Base-by-base conservation (phyloP, 2,329 filamentous ascomycete genomes). In the Venturia nashicola region DNA sequence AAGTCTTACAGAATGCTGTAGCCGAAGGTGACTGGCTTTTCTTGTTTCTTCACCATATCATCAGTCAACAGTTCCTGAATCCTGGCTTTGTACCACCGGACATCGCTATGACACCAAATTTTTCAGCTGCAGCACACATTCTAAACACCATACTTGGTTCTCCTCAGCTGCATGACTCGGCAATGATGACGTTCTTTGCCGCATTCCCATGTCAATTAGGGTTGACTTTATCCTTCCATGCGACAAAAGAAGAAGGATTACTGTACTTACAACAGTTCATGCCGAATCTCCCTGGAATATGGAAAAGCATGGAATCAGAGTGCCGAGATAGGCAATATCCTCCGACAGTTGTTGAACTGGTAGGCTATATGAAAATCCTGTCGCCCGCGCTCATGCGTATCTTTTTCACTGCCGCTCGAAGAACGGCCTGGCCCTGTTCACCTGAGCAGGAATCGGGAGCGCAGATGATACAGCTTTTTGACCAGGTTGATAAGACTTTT, bases 81-180 rank as follows among this genome's bases (percentile, higher is more conserved):
- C 73, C 73, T 16, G 69, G 67, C 8, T 64, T 71, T 34, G 75
- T 74, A 16, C 62, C 62, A 39, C 36, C 32, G 18, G 36, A 20
- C 8, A 39, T 63, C 8, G 39, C 32, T 32, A 18, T 34, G 11
- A 46, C 16, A 36, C 62, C 62, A 46, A 39, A 34, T 14, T 54
- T 63, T 27, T 20, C 18, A 16, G 32, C 12, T 23, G 36, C 46
- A 23, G 20, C 39, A 12, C n/a, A 65, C 2, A 65, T 68, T 46
- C 72, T 79, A 69, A 73, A 77, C 27, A 65, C 68, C 3, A 5
- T 78, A 3, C 79, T 79, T 67, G 68, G 66, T 42, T 59, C 67
- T 34, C 76, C 78, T 65, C 46, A 68, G 5, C 20, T 61, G 20
- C 18, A 61, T n/a, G 51, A 59, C 23, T 34, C 44, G 5, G 36